These are phyloP conservation scores for Sarocladium kiliense DNA, from an alignment of 2,329 filamentous ascomycete species.

Conservation along the genomic window DNA sequence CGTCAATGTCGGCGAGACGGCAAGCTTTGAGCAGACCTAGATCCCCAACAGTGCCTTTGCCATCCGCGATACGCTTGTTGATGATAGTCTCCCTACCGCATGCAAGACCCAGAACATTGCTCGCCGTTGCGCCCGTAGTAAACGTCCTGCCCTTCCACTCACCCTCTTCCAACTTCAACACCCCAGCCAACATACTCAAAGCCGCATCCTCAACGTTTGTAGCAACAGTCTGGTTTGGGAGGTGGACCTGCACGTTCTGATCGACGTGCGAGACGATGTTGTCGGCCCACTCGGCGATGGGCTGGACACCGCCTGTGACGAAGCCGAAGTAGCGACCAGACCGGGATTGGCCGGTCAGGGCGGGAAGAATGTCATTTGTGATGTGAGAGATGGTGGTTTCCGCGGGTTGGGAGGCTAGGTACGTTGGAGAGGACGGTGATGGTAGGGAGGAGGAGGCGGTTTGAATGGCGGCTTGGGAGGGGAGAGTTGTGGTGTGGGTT, in stretches of 20 bases:
- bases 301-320: constrained; percentile 76
- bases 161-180: constrained; percentile 58
- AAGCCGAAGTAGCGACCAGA: constrained; percentile 79
- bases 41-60: constrained; percentile 53
- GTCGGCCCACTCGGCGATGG: constrained; percentile 76
- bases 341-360: constrained; percentile 60
- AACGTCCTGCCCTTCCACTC: constrained; percentile 52
- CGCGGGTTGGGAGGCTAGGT: constrained; percentile 25
- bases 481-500: constrained; percentile 24
- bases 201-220: constrained; percentile 74
- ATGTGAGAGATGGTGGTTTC: constrained; percentile 36
- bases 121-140: constrained; percentile 63
- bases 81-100: constrained; percentile 62
- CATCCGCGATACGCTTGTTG: constrained; percentile 22
- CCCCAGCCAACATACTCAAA: constrained; percentile 60
- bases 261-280: constrained; percentile 76
- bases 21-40: constrained; percentile 66
- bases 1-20: constrained; percentile 53
- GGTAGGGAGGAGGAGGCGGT: constrained; percentile 37
- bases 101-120: constrained; percentile 73
- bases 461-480: constrained; percentile 26
- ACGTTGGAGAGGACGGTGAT: constrained; percentile 18
- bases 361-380: constrained; percentile 43
- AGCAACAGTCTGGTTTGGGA: constrained; percentile 68
- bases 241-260: constrained; percentile 79